phyloP scores from a whole-genome alignment of 345 rosid species.

The Corchorus capsularis region DNA sequence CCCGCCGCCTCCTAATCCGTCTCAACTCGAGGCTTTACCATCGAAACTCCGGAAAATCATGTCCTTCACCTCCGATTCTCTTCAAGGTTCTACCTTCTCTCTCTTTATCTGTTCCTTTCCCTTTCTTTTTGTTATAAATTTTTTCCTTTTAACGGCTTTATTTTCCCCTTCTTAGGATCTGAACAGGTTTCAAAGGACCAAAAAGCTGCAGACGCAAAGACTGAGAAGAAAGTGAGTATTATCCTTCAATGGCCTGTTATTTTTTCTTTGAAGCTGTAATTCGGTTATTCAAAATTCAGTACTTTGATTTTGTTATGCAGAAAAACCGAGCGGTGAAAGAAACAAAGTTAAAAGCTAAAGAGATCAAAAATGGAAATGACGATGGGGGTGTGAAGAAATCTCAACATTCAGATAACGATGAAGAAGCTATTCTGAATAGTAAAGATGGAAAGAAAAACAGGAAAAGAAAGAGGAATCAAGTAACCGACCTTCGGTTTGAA shows the following conservation, averaged over 20 bases:
- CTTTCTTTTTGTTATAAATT: background rate
- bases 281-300: too few species aligned
- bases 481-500: conserved; percentile 70
- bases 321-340: conserved; percentile 25
- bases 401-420: conserved; percentile 28
- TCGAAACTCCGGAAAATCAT: conserved; percentile 78
- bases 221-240: conserved; percentile 20
- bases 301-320: conserved; percentile 17
- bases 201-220: conserved; percentile 8
- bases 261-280: too few species aligned
- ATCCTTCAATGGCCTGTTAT: too few species aligned
- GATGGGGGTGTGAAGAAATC: conserved; percentile 21
- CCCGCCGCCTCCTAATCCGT: conserved; percentile 85
- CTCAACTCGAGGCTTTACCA: conserved; percentile 71
- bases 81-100: conserved; percentile 24
- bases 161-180: conserved; percentile 22
- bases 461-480: conserved; percentile 70
- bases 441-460: conserved; percentile 53
- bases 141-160: conserved; percentile 4
- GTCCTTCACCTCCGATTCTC: conserved; percentile 48
- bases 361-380: conserved; percentile 25
- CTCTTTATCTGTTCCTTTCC: background rate
- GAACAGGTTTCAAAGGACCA: conserved; percentile 23
- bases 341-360: conserved; percentile 20
- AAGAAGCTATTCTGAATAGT: conserved; percentile 21